Evolutionary conservation across 1,139 yeast genomes (phyloP), one percentile per base, ranked within the genome.

Genomic region (Komagataea norvegica): DNA sequence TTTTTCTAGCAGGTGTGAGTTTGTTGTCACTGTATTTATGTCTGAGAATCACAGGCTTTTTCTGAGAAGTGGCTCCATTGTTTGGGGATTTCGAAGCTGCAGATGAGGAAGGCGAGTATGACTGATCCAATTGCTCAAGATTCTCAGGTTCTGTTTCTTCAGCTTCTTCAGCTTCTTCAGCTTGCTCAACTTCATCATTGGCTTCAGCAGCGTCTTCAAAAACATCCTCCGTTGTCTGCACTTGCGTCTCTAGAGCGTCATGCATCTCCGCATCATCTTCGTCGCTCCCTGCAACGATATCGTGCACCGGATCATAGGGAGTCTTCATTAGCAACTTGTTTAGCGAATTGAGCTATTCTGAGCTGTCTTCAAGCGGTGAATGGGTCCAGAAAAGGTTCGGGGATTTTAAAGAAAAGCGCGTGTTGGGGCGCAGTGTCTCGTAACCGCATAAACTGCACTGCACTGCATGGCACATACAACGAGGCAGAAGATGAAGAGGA

Each of bases 1-100:
- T 47, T 42, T 48, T 48, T n/a, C 30, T 19, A 2, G 38, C 28
- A 4, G 31, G 29, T 9, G 26, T 24, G 5, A 33, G 31, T 18
- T 27, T 37, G 33, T 23, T 27, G n/a, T 36, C 38, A 13, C 32
- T 20, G 10, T 35, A 23, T 21, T 36, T 36, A 18, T 40, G 42
- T 14, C 33, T 31, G 2, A 36, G 24, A 8, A 40, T 40, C 10
- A 31, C 25, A 7, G 40, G 40, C 17, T 28, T 36, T 8, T 22
- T 14, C 13, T 16, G 33, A 4, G 21, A 24, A 25, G 27, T n/a
- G 6, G 19, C n/a, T 10, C 16, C 23, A 18, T 15, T 28, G n/a
- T n/a, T 24, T 27, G 30, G 14, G n/a, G n/a, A n/a, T n/a, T n/a
- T n/a, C 16, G 5, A 16, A 18, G 17, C 6, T 36, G 23, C 18